Percentiles rank a stretch among this genome's conserved stretches.
These are phyloP conservation scores for Boletus smithii DNA, from an alignment of 1,284 basidiomycete genomes.

Conservation along the genomic window DNA sequence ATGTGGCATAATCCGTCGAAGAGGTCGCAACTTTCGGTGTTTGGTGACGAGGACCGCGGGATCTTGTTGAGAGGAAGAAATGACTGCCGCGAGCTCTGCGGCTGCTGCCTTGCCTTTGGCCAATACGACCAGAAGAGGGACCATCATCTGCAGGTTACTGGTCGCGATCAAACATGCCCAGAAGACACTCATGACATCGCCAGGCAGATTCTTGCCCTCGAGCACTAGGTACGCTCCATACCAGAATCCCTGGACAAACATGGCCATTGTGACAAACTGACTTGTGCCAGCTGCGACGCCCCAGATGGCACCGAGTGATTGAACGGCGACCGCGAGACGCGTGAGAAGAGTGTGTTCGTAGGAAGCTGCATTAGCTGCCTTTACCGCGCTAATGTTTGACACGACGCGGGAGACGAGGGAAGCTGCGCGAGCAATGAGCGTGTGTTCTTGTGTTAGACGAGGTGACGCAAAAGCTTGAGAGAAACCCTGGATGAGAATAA, in stretches of 20 bases:
- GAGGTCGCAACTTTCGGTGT: constrained; percentile 28
- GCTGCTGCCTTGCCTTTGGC: constrained; percentile 72
- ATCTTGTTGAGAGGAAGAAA: constrained; percentile 20
- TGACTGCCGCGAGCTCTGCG: constrained; percentile 28
- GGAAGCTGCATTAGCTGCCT: constrained; percentile 86
- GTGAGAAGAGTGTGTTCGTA: constrained; percentile 57
- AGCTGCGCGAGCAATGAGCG: constrained; percentile 66
- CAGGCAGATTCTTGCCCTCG: constrained; percentile 63
- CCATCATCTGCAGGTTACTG: constrained; percentile 80
- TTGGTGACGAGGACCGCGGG: constrained; percentile 14
- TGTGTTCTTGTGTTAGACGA: constrained; percentile 65
- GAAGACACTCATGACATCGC: constrained; percentile 91
- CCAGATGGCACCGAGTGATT: constrained; percentile 70
- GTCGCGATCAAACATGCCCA: constrained; percentile 94
- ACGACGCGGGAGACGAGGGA: constrained; percentile 79
- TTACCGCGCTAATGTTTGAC: constrained; percentile 85
- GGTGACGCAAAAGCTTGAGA: constrained; percentile 72
- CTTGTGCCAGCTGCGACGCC: constrained; percentile 65
- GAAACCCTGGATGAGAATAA: constrained; percentile 71
- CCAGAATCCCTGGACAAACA: constrained; percentile 98
- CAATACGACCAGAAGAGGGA: constrained; percentile 76
- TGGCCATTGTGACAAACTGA: constrained; percentile 81
- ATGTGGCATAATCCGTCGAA: constrained; percentile 59
- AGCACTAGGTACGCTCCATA: constrained; percentile 87
- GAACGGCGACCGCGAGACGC: constrained; percentile 46